Evolutionary conservation across 345 rosid species (phyloP), one percentile per base, ranked within the genome.

Genomic region (Erodium maritimum): DNA sequence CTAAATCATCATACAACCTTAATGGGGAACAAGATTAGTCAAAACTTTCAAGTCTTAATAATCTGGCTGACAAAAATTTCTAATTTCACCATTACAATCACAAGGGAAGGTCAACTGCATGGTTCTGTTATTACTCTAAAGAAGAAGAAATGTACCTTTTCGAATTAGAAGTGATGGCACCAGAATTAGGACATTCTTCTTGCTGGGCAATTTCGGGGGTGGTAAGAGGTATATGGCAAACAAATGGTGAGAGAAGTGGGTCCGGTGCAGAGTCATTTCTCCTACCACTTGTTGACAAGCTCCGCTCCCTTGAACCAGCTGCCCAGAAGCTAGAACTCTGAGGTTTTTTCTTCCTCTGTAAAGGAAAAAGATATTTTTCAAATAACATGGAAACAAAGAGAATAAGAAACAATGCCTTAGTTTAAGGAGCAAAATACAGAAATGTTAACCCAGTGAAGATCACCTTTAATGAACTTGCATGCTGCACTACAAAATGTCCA

Each of bases 401-500:
- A 24, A 25, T 21, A 34, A 1, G n/a, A 54, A 51, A 22, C n/a
- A 9, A 5, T n/a, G 21, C 42, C 54, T 46, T 23, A 19, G 19
- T 51, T 61, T 4, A 37, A 19, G 21, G 13, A 7, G 45, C 64
- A 42, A 20, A 55, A 56, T 8, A 23, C 29, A 54, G 65, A 55
- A 54, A 56, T 56, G 24, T 8, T 64, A 25, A n/a, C 52, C 14
- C 48, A 7, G 48, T 42, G 48, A 42, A 45, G 2, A 52, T 23
- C 67, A 80, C 91, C 82, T 78, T 80, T 46, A 85, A 65, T 1
- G 67, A 80, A 68, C 59, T 69, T 20, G 81, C 53, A 62, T 82
- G 88, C 51, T 78, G 85, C 60, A 57, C 69, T n/a, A 76, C 61
- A 69, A 85, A 80, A 78, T 80, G 91, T 33, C 76, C 75, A 33